A percentile compares a stretch with the other conserved stretches of the same genome.
These are phyloP conservation scores for Aspergillus sp. DNA, from an alignment of 2,329 filamentous ascomycete genomes.

Conservation along the genomic window DNA sequence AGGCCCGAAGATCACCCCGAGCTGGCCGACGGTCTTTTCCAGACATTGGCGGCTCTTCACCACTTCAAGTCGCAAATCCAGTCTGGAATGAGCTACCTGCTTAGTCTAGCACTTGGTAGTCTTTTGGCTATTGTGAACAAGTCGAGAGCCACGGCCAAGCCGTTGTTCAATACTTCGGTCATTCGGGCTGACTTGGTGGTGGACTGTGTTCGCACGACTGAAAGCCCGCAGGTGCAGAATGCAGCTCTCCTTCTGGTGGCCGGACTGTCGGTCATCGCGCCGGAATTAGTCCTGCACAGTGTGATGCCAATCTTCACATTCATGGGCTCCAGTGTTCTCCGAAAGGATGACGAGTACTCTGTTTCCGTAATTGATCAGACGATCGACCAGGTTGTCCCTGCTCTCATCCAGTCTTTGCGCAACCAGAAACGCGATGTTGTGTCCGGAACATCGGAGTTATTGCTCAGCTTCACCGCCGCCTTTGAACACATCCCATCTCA, in stretches of 20 bases:
- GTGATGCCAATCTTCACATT: slow-evolving; percentile 99
- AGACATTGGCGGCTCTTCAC: slow-evolving; percentile 80
- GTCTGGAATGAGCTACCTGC: slow-evolving; percentile 85
- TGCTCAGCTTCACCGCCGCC: slow-evolving; percentile 94
- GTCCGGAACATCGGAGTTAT: slow-evolving; percentile 78
- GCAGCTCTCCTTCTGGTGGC: slow-evolving; percentile 84
- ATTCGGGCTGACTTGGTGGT: slow-evolving; percentile 89
- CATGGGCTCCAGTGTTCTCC: slow-evolving; percentile 87
- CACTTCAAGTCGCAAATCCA: slow-evolving; percentile 76
- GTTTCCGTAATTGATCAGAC: slow-evolving; percentile 93
- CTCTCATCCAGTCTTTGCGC: slow-evolving; percentile 79
- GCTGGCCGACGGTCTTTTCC: slow-evolving; percentile 76
- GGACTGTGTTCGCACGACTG: slow-evolving; percentile 87
- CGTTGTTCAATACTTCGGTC: slow-evolving; percentile 69
- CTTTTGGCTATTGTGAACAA: slow-evolving; percentile 80
- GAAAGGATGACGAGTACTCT: slow-evolving; percentile 94
- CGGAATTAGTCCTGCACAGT: slow-evolving; percentile 88
- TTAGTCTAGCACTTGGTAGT: slow-evolving; percentile 78
- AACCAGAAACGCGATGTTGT: slow-evolving; percentile 74
- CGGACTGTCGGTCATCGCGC: slow-evolving; percentile 78
- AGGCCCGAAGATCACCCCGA: slow-evolving; percentile 70
- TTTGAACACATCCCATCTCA: slow-evolving; percentile 95
- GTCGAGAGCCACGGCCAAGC: slow-evolving; percentile 51
- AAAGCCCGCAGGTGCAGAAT: slow-evolving; percentile 91
- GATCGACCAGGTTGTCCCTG: slow-evolving; percentile 89